Evolutionary conservation across 2,329 filamentous ascomycete species (phyloP), one percentile per base, ranked within the genome.

Genomic region (Dothiorella sarmentorum): DNA sequence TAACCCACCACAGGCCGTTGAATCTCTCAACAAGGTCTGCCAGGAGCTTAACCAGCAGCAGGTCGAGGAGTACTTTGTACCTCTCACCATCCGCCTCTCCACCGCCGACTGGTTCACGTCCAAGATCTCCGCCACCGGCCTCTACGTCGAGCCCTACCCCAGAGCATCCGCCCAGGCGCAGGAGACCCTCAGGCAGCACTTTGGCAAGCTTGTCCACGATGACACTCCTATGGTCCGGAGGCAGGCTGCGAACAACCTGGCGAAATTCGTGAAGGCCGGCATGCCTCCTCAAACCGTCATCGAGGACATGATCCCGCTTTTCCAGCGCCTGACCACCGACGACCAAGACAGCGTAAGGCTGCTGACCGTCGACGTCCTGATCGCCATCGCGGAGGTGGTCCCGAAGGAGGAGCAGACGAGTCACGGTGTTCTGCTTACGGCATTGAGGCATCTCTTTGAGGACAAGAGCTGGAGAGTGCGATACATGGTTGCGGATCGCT

Each of bases 21-120:
- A 99, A 76, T 99, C 94, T 47, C 85, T 99, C 67, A 99, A 99
- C 85, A 99, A 97, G 81, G 97, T 99, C 75, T 97, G 94, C 83
- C 85, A 87, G 71, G 86, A 96, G 73, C 84, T 99, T 58, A 96
- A 91, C 52, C 80, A 91, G 68, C 84, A 91, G 75, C 94, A 99
- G 80, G 88, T 97, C 72, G 94, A 99, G 81, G 90, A 97, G 70
- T 90, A 92, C 77, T 97, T 97, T 79, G 93, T 99, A 67, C 94
- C 94, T 62, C 87, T 99, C 71, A 92, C 92, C 61, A 85, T 96
- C 71, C 91, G 94, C 72, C 89, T 99, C 62, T 95, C 94, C 65
- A 99, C 97, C 83, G 94, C 94, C 77, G 94, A 99, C 78, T 99
- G 94, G 94, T 99, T 99, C 77, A 99, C 94, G 60, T 97, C 94